Conservation (phyloP, 2,329 filamentous ascomycete species). For the Aureobasidium lini region DNA sequence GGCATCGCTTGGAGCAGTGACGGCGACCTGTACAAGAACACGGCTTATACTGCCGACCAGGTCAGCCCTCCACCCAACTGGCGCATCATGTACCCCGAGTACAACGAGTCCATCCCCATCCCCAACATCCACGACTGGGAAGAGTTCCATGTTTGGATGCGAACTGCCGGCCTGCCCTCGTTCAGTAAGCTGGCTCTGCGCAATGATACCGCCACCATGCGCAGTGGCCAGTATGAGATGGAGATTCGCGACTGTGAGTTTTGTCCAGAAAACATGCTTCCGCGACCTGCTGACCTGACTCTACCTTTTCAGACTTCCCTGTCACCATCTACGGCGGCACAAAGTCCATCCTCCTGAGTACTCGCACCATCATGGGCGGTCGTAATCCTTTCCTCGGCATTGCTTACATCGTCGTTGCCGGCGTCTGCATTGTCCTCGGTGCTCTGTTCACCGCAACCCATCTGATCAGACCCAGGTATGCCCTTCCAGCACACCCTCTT, state of each 20-base stretch:
- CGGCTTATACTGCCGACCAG: conserved; percentile 56
- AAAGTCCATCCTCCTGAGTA: conserved; percentile 85
- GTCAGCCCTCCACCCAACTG: conserved; percentile 85
- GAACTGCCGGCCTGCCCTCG: conserved; percentile 83
- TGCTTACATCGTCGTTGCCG: conserved; percentile 88
- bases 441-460: conserved; percentile 83
- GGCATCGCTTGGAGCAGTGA: conserved; percentile 86
- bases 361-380: conserved; percentile 85
- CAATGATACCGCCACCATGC: conserved; percentile 66
- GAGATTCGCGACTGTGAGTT: conserved; percentile 70
- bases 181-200: conserved; percentile 90
- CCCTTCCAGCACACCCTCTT: conserved; percentile 14
- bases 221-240: conserved; percentile 64
- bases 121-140: conserved; percentile 70
- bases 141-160: conserved; percentile 97
- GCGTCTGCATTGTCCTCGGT: conserved; percentile 83
- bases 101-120: conserved; percentile 60
- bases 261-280: not conserved
- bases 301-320: conserved; percentile 59
- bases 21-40: conserved; percentile 65
- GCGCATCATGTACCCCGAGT: conserved; percentile 59
- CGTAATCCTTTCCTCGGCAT: conserved; percentile 95
- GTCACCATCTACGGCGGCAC: conserved; percentile 73
- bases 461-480: conserved; percentile 80
- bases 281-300: not conserved